Evolutionary conservation across 257 asterid species (phyloP), one percentile per base, ranked within the genome.

Genomic region (Paulownia fortunei): DNA sequence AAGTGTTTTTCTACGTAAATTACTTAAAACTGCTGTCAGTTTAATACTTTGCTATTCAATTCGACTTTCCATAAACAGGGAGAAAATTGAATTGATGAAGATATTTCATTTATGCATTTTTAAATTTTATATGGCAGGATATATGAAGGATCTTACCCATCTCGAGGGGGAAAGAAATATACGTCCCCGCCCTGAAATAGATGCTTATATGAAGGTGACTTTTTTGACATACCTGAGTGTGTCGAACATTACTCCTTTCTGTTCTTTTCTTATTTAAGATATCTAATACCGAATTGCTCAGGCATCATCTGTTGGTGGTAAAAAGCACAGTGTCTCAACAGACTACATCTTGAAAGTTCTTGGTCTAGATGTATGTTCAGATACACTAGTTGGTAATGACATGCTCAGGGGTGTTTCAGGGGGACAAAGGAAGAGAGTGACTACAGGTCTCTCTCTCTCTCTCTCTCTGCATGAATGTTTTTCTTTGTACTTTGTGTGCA

Each of bases 321-420:
- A 74, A 81, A 92, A 72, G 86, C 96, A 94, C 87, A 92, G 90
- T 27, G 92, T 94, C 61, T 79, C 89, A 34, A 94, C 97, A 52
- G 98, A 94, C 74, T 94, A 94, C 79, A 82, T 86, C 86, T 83
- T 94, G 87, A 94, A 94, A 81, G 88, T 94, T 78, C 98, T 94
- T 61, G 98, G 98, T 75, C 86, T 94, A n/a, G 97, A 92, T 84
- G 79, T 90, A 37, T 94, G 98, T 70, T 72, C 97, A 46, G 97
- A 94, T 71, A 92, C 97, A 34, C 44, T 87, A 19, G 98, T 92
- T 76, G 98, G 97, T 69, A 94, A 80, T 82, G 97, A 92, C 23
- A 94, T 94, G 98, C 82, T 89, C 37, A 89, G 98, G 79, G 98
- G 98, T 51, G 90, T 92, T 78, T 94, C 98, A 10, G 97, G 98